Percentiles rank a stretch among this genome's conserved stretches.
These are phyloP conservation scores for Ajuga reptans DNA, from an alignment of 305 asterid genomes.

Conservation along the genomic window DNA sequence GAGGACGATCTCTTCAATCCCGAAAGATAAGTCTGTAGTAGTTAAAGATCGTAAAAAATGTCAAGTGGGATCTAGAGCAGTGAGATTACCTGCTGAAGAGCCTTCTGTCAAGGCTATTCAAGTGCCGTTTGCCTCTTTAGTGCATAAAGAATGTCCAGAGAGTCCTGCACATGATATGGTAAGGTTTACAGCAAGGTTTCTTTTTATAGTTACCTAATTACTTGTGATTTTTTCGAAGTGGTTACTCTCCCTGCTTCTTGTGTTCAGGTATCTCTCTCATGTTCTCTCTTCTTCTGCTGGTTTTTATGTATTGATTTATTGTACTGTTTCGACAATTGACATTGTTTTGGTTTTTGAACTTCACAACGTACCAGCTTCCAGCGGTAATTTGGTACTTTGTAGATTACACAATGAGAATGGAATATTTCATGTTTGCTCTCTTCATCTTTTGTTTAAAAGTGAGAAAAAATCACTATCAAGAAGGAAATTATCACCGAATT, in stretches of 20 bases:
- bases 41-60: slow-evolving; percentile 44
- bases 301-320: background rate
- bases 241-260: background rate
- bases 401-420: background rate
- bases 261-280: background rate
- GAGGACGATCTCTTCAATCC: slow-evolving; percentile 31
- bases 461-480: background rate
- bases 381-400: background rate
- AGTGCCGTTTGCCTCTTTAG: slow-evolving; percentile 75
- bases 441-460: background rate
- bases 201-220: background rate
- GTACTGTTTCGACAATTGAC: background rate
- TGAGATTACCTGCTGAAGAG: slow-evolving; percentile 42
- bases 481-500: background rate
- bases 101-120: slow-evolving; percentile 58
- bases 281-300: background rate
- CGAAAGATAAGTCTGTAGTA: slow-evolving; percentile 34
- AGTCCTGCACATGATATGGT: slow-evolving; percentile 29
- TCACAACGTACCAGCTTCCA: background rate
- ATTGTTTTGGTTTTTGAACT: background rate
- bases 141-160: slow-evolving; percentile 39
- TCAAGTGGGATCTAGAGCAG: slow-evolving; percentile 31
- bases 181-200: slow-evolving; percentile 20
- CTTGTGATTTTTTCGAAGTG: background rate
- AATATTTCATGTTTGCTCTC: background rate